Evolutionary conservation across 805 yeast species (phyloP).

Genomic region (Starmerella khaoyaiensis): DNA sequence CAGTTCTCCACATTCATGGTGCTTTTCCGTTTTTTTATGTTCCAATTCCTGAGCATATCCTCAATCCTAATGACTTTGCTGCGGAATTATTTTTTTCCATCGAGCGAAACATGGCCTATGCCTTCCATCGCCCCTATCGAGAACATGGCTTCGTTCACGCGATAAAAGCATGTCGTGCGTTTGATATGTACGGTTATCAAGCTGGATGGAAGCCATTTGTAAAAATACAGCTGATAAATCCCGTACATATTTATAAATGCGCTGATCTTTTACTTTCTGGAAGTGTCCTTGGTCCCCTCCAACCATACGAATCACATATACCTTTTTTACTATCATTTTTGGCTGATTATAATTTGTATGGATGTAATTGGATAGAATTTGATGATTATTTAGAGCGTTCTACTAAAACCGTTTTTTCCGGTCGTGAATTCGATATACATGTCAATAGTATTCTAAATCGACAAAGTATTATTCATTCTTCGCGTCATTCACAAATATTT

Average conservation of each 20-base stretch:
- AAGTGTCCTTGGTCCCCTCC: conserved; percentile 29
- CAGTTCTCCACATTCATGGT: conserved; percentile 67
- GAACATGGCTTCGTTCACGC: conserved; percentile 24
- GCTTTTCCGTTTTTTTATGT: conserved; percentile 70
- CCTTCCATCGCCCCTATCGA: conserved; percentile 20
- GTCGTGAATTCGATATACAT: conserved; percentile 58
- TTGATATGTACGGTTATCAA: conserved; percentile 75
- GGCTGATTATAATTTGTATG: conserved; percentile 69
- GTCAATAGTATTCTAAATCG: conserved; percentile 54
- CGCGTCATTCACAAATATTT: conserved; percentile 40
- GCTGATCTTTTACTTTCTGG: conserved; percentile 40
- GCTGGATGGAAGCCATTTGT: conserved; percentile 50
- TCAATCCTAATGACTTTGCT: conserved; percentile 11
- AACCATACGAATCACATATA: conserved; percentile 68
- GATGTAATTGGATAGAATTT: conserved; percentile 64
- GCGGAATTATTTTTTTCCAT: conserved; percentile 18
- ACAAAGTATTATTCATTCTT: conserved; percentile 28
- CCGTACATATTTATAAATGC: conserved; percentile 43
- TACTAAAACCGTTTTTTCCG: conserved; percentile 38
- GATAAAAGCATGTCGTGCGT: conserved; percentile 46
- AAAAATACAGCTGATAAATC: conserved; percentile 56
- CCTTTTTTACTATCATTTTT: conserved; percentile 66
- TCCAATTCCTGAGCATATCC: conserved; percentile 21
- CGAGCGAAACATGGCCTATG: conserved; percentile 23
- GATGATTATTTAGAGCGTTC: conserved; percentile 1